Conservation (phyloP, 2,329 filamentous ascomycete genomes). For the Neodidymelliopsis sp. region DNA sequence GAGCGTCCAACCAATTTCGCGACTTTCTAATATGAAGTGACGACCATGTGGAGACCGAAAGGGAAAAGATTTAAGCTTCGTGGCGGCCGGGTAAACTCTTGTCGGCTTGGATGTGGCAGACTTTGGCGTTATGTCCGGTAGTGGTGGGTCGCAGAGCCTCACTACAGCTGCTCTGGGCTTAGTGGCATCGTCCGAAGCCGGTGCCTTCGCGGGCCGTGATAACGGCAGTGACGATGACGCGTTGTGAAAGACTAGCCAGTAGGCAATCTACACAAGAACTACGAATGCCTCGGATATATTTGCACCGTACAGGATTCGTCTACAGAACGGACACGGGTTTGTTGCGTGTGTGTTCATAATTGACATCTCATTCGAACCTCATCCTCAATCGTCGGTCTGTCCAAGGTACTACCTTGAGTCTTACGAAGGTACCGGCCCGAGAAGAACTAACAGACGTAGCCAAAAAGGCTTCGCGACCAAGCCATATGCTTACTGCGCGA, state of each 20-base stretch:
- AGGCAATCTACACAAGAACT: not conserved
- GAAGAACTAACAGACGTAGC: too few species aligned
- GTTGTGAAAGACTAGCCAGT: not conserved
- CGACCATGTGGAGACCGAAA: conserved; percentile 9
- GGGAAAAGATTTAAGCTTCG: conserved; percentile 20
- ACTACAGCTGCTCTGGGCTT: not conserved
- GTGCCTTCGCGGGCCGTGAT: not conserved
- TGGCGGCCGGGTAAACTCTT: conserved; percentile 20
- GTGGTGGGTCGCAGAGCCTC: conserved; percentile 4
- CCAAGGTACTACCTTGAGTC: too few species aligned
- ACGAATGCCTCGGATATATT: not conserved
- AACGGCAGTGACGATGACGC: conserved; percentile 9
- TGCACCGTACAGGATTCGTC: not conserved
- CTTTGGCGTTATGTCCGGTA: not conserved
- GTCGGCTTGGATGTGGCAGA: not conserved
- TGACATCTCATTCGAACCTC: too few species aligned
- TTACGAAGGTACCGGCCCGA: too few species aligned
- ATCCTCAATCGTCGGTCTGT: too few species aligned
- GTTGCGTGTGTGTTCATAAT: too few species aligned
- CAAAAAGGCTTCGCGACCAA: too few species aligned
- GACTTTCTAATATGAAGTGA: conserved; percentile 8
- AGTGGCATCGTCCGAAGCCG: not conserved
- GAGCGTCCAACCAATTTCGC: conserved; percentile 8
- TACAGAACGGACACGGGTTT: not conserved
- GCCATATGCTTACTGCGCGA: too few species aligned